Percentiles rank a stretch among this genome's conserved stretches.
phyloP scores from a whole-genome alignment of 176 grass and related monocot genomes.

The Hordeum marinum region DNA sequence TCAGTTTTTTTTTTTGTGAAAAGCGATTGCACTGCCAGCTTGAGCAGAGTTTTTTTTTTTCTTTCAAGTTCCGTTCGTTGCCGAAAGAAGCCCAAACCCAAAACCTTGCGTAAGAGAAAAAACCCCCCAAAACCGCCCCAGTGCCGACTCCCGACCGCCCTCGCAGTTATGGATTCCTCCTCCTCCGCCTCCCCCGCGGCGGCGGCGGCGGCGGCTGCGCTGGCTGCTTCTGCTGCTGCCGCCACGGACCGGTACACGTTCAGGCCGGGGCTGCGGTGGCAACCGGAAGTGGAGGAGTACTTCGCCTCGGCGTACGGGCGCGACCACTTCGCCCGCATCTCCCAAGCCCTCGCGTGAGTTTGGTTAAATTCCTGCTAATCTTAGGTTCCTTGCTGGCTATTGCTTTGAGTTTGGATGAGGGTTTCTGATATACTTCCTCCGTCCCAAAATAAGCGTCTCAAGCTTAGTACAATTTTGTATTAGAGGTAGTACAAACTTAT shows the following conservation, averaged over 20 bases:
- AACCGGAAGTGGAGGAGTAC: slow-evolving; percentile 79
- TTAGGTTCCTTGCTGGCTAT: not conserved
- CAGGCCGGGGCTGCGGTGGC: slow-evolving; percentile 68
- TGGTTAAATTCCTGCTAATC: not conserved
- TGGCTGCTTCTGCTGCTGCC: not conserved
- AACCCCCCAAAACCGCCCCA: not conserved
- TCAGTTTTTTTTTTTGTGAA: no score
- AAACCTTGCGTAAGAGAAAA: no score
- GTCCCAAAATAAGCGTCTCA: no score
- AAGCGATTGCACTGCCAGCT: no score
- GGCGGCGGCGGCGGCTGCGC: not conserved
- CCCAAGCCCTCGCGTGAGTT: slow-evolving; percentile 65
- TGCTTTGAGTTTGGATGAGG: not conserved
- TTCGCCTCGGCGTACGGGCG: slow-evolving; percentile 65
- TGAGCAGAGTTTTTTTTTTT: no score
- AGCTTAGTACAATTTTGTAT: no score
- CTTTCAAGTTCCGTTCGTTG: no score
- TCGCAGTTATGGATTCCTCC: not conserved
- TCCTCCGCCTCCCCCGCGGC: not conserved
- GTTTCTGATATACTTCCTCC: no score
- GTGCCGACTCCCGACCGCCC: not conserved
- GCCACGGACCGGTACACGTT: slow-evolving; percentile 46
- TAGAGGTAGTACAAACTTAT: no score
- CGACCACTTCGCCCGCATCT: slow-evolving; percentile 63
- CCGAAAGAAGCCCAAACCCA: no score